A percentile compares a stretch with the other conserved stretches of the same genome.
Conservation (phyloP, 1,139 yeast species). For the Candida neerlandica region DNA sequence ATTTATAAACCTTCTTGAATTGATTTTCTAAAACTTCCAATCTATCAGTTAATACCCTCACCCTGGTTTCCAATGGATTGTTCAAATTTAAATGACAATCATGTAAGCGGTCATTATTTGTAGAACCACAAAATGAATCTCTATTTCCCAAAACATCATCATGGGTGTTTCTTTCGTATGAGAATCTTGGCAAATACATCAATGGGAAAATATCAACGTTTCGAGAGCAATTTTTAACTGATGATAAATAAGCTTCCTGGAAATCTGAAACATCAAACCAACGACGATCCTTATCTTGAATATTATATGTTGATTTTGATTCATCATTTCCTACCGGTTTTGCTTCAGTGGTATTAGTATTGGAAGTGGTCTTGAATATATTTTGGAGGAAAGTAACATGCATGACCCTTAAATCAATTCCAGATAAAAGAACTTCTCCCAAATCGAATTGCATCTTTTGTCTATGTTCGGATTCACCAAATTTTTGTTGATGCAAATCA, state of each 20-base stretch:
- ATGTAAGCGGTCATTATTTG: slow-evolving; percentile 19
- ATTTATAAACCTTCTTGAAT: slow-evolving; percentile 18
- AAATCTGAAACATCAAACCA: slow-evolving; percentile 50
- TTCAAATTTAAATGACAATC: slow-evolving; percentile 30
- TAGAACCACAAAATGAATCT: neutral
- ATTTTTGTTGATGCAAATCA: slow-evolving; percentile 45
- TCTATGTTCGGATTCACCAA: slow-evolving; percentile 24
- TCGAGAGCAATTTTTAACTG: slow-evolving; percentile 25
- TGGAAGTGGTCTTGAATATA: slow-evolving; percentile 20
- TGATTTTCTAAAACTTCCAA: slow-evolving; percentile 29
- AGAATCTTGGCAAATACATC: slow-evolving; percentile 39
- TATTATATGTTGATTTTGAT: slow-evolving; percentile 23
- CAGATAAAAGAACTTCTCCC: slow-evolving; percentile 44
- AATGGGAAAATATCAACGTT: slow-evolving; percentile 35
- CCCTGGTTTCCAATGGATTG: slow-evolving; percentile 32
- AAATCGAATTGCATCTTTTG: slow-evolving; percentile 48
- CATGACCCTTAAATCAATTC: slow-evolving; percentile 44
- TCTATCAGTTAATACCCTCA: slow-evolving; percentile 29
- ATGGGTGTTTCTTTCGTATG: slow-evolving; percentile 43
- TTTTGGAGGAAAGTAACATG: slow-evolving; percentile 35
- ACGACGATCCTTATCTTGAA: slow-evolving; percentile 36
- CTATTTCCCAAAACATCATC: slow-evolving; percentile 30
- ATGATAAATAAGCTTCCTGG: slow-evolving; percentile 40
- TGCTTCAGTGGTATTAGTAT: neutral
- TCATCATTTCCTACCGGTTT: slow-evolving; percentile 7